Conservation (phyloP, 257 asterid species). For the Knoxia roxburghii region DNA sequence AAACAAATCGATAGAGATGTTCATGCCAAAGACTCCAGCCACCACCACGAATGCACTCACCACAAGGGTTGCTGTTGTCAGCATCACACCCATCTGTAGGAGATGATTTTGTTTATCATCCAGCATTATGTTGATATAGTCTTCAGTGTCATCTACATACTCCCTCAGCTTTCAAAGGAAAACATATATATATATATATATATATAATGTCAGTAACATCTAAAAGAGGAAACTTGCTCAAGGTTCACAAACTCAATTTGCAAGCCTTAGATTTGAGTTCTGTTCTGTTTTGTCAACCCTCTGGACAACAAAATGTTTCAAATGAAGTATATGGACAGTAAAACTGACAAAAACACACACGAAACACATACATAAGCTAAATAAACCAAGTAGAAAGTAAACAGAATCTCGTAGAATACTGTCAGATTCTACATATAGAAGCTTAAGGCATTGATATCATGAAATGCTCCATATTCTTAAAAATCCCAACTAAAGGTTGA, state of each 20-base stretch:
- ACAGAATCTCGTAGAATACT: background rate
- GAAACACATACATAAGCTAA: background rate
- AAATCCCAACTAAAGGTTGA: too few species aligned
- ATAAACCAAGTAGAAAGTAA: background rate
- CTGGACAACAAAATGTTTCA: background rate
- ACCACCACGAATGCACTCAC: slow-evolving; percentile 67
- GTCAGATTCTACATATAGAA: background rate
- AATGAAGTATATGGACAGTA: background rate
- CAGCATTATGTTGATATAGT: slow-evolving; percentile 79
- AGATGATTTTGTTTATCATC: slow-evolving; percentile 90
- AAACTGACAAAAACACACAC: too few species aligned
- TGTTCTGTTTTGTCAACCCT: background rate
- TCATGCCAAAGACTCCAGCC: slow-evolving; percentile 73
- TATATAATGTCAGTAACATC: slow-evolving; percentile 8
- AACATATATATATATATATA: background rate
- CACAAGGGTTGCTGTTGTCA: slow-evolving; percentile 62
- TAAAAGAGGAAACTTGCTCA: background rate
- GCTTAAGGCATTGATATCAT: too few species aligned
- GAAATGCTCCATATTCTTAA: too few species aligned
- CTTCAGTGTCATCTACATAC: slow-evolving; percentile 88
- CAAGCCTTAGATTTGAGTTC: background rate
- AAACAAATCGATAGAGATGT: slow-evolving; percentile 45
- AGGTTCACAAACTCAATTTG: background rate
- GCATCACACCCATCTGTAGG: slow-evolving; percentile 75
- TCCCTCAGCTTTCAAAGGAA: slow-evolving; percentile 57